A percentile compares a stretch with the other conserved stretches of the same genome.
These are phyloP conservation scores for Radiomyces spectabilis DNA, from an alignment of 192 early-diverging fungal species.

Conservation along the genomic window DNA sequence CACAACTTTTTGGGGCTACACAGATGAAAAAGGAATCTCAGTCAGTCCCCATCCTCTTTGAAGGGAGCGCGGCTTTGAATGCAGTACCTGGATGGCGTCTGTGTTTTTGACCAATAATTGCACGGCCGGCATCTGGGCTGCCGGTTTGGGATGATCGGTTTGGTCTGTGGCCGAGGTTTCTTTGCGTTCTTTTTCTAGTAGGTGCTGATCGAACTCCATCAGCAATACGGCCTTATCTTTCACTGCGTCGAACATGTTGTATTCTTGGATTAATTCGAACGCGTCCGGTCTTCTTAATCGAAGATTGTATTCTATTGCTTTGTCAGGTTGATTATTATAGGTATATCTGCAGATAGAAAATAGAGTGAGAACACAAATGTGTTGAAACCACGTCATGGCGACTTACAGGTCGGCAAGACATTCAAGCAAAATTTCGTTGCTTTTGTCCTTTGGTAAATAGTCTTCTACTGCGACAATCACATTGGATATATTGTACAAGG, in stretches of 20 bases:
- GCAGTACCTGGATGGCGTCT: conserved; percentile 69
- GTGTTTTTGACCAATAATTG: conserved; percentile 78
- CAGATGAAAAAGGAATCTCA: background rate
- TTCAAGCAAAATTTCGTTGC: conserved; percentile 57
- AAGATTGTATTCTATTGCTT: conserved; percentile 77
- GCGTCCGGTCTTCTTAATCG: conserved; percentile 60
- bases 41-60: too few relatives aligned
- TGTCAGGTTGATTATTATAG: conserved; percentile 62
- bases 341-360: conserved; percentile 50
- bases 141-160: background rate
- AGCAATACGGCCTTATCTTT: conserved; percentile 72
- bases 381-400: too few relatives aligned
- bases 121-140: conserved; percentile 51
- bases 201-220: conserved; percentile 76
- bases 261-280: conserved; percentile 64
- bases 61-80: background rate
- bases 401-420: conserved; percentile 70
- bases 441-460: conserved; percentile 46
- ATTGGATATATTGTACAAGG: conserved; percentile 65
- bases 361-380: background rate
- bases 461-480: conserved; percentile 76
- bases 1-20: conserved; percentile 48
- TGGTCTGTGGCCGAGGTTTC: background rate
- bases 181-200: conserved; percentile 29
- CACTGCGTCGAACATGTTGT: conserved; percentile 78